Base-by-base conservation (phyloP, 2,329 filamentous ascomycete species). In the Nemania diffusa region DNA sequence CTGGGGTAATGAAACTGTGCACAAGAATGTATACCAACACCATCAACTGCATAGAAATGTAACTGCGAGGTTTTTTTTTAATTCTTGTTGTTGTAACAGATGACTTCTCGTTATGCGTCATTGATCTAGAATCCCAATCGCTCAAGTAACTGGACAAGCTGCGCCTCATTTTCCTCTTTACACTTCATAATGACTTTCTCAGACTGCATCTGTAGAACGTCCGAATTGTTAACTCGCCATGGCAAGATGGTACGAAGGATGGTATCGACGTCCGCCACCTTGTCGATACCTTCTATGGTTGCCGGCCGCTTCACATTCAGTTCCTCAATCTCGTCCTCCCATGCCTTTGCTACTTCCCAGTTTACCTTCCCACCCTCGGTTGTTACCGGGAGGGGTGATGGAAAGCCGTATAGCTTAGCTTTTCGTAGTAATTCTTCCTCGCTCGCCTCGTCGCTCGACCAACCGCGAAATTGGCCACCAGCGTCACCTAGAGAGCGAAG, bases 211-310 rank as follows among this genome's bases (percentile, higher is more conserved):
- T 44, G 20, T 17, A 70, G 46, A 32, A 68, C 58, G 42, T 69
- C 66, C 0, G 61, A 27, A 40, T 70, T 70, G 29, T 44, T 68
- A 15, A 73, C 65, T 50, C 65, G 64, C 72, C n/a, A 66, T 0
- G 69, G 69, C 40, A 69, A 44, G 34, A 69, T 59, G 22, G 60
- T 62, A 2, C 67, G 56, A 26, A 71, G 57, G 17, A 72, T 24
- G 26, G 62, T 50, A 15, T 65, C 70, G 27, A 71, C 65, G 26
- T 71, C 69, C 56, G 69, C 72, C 5, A 65, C 65, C 62, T 69
- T 70, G 24, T 70, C 67, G 22, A 65, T 65, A 7, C 69, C 69
- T 34, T 55, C 60, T 40, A 53, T 72, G 5, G 44, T 67, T 15
- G n/a, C 37, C 22, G 52, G 65, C 27, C 46, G 15, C 52, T 69